Evolutionary conservation across 768 basidiomycete species (phyloP), one percentile per base, ranked within the genome.

Genomic region (Kwoniella dendrophila): DNA sequence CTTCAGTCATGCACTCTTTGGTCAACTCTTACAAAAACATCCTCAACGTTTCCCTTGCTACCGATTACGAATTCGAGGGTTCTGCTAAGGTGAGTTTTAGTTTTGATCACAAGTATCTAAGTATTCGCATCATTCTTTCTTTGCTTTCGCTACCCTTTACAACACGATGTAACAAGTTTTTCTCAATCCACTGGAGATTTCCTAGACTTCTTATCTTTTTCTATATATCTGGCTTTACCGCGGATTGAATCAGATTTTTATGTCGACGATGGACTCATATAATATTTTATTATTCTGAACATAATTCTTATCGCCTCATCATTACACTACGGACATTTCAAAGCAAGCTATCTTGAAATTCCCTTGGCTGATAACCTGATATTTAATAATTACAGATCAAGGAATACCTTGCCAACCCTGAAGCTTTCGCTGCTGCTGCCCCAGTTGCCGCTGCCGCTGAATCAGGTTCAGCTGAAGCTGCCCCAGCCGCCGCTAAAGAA

Each of bases 11-110:
- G 45, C 96, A 99, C 85, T 90, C 92, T 30, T 86, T 99, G 63
- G 92, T 98, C 85, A 97, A 97, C 83, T 86, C 93, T 44, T 98
- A 97, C 90, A 99, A 99, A 88, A 99, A 98, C 85, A 81, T 98
- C 67, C 82, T 99, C 67, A 89, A 92, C 38, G 81, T 98, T 70
- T 87, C 92, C 43, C 81, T 97, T 60, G 87, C 84, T 47, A 97
- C 96, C 63, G 94, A 98, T 47, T 93, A 93, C 86, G 86, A 88
- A 56, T 97, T 97, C 81, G 91, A 94, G 76, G 93, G 87, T 63
- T 85, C 90, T 59, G 91, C 91, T 79, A 90, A 96, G 90, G 92
- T 92, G 64, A 73, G 86, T 77, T 38, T 54, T 53, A 61, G 22
- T 55, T 51, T 47, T 66, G 45, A 18, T 36, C 57, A 49, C n/a